Evolutionary conservation across 257 asterid genomes (phyloP).

Genomic region (Haberlea rhodopensis): DNA sequence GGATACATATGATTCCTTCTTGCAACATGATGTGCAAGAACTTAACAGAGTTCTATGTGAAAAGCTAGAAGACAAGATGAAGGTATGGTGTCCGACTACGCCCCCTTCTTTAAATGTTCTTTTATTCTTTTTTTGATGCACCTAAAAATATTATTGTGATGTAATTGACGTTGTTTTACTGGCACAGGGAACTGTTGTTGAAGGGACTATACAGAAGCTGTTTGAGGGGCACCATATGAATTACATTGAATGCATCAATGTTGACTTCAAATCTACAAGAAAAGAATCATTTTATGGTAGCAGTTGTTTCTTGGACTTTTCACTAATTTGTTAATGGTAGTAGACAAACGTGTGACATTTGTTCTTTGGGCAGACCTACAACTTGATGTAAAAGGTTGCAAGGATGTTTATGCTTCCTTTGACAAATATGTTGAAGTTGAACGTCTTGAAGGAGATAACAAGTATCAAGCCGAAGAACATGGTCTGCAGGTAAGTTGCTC

Average conservation of each 20-base stretch:
- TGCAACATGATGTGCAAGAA: conserved; percentile 96
- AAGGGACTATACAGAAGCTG: conserved; percentile 91
- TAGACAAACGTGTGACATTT: conserved; percentile 22
- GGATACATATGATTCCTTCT: conserved; percentile 86
- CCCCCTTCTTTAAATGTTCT: conserved; percentile 1
- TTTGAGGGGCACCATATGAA: conserved; percentile 93
- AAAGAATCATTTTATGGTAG: conserved; percentile 89
- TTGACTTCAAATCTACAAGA: conserved; percentile 85
- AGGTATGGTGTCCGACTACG: conserved; percentile 42
- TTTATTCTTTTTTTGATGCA: conserved; percentile 6
- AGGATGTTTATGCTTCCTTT: conserved; percentile 79
- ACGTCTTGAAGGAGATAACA: conserved; percentile 86
- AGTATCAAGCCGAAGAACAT: conserved; percentile 82
- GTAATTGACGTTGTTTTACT: conserved; percentile 26
- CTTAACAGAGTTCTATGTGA: conserved; percentile 82
- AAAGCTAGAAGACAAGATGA: conserved; percentile 93
- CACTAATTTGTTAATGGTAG: conserved; percentile 12
- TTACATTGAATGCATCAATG: conserved; percentile 79
- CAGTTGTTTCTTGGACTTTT: conserved; percentile 20
- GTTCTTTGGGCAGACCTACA: conserved; percentile 64
- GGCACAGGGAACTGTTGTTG: conserved; percentile 87
- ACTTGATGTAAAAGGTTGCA: conserved; percentile 89
- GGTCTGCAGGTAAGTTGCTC: conserved; percentile 68
- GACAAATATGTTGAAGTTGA: conserved; percentile 89
- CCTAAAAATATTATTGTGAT: conserved; percentile 21